phyloP scores from a whole-genome alignment of 805 yeast genomes.

The Barnettozyma sucrosica region DNA sequence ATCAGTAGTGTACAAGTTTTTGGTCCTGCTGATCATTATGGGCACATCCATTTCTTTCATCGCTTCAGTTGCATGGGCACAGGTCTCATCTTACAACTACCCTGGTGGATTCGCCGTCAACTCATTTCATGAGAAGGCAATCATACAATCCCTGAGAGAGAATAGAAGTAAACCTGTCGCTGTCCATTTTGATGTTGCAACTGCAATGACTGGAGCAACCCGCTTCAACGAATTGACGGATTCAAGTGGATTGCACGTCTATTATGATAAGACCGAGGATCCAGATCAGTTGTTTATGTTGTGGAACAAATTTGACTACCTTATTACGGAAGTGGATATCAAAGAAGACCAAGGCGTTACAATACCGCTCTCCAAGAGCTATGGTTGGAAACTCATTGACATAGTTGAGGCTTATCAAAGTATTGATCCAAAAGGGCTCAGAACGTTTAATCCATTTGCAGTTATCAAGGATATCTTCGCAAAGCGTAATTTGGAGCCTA shows the following conservation, averaged over 20 bases:
- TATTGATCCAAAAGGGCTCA: conserved; percentile 26
- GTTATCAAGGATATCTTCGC: conserved; percentile 3
- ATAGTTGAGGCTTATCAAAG: conserved; percentile 37
- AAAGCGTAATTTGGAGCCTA: conserved; percentile 13
- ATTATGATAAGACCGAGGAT: conserved; percentile 76
- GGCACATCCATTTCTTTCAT: conserved; percentile 31
- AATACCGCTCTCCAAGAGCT: conserved; percentile 25
- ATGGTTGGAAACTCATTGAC: conserved; percentile 40
- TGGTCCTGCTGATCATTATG: conserved; percentile 18
- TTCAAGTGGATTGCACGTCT: conserved; percentile 24
- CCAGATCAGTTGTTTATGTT: conserved; percentile 27
- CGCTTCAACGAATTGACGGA: conserved; percentile 58
- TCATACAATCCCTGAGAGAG: conserved; percentile 11
- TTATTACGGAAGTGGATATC: conserved; percentile 36
- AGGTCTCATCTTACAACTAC: conserved; percentile 68
- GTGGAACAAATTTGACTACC: conserved; percentile 48
- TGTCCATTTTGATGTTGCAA: conserved; percentile 71
- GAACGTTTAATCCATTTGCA: conserved; percentile 9
- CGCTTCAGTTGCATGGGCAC: conserved; percentile 47
- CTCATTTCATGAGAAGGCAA: conserved; percentile 41
- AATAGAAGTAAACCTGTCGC: neutral
- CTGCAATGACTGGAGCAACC: conserved; percentile 86
- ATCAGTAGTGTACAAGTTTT: conserved; percentile 13
- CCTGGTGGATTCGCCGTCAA: conserved; percentile 82
- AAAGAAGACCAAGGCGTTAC: conserved; percentile 1